phyloP scores from a whole-genome alignment of 352 stramenopile genomes.

The Nothophytophthora sp. region DNA sequence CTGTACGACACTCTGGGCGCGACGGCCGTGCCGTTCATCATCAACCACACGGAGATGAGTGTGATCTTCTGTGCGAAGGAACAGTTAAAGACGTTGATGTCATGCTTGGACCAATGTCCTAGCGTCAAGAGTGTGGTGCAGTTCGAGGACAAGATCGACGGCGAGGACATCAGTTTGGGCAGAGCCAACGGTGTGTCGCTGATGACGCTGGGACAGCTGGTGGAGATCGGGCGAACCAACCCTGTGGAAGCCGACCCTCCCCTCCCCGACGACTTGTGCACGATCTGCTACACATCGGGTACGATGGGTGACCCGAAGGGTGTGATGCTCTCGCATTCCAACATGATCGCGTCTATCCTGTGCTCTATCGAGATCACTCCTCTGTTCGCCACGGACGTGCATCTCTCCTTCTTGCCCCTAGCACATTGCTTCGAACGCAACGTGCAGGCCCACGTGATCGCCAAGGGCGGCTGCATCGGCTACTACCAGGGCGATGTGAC shows the following conservation, averaged over 20 bases:
- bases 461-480: slow-evolving; percentile 80
- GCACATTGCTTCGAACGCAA: slow-evolving; percentile 94
- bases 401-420: slow-evolving; percentile 95
- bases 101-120: slow-evolving; percentile 49
- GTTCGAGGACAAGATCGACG: slow-evolving; percentile 56
- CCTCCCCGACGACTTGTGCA: slow-evolving; percentile 28
- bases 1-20: slow-evolving; percentile 83
- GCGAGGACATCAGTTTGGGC: slow-evolving; percentile 35
- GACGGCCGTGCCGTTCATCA: slow-evolving; percentile 70
- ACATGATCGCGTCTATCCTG: slow-evolving; percentile 35
- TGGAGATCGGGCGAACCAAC: slow-evolving; percentile 38
- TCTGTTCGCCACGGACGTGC: slow-evolving; percentile 27
- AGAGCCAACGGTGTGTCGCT: slow-evolving; percentile 44
- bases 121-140: slow-evolving; percentile 58
- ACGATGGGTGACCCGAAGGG: slow-evolving; percentile 55
- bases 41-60: slow-evolving; percentile 80
- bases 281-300: slow-evolving; percentile 68
- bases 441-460: slow-evolving; percentile 56
- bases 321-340: slow-evolving; percentile 50
- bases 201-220: slow-evolving; percentile 44
- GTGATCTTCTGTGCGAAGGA: slow-evolving; percentile 72
- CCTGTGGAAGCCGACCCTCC: slow-evolving; percentile 47
- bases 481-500: slow-evolving; percentile 92
- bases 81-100: slow-evolving; percentile 65
- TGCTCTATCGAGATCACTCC: slow-evolving; percentile 32